A percentile compares a stretch with the other conserved stretches of the same genome.
These are phyloP conservation scores for Handroanthus guayacan DNA, from an alignment of 257 asterid species.

Conservation along the genomic window DNA sequence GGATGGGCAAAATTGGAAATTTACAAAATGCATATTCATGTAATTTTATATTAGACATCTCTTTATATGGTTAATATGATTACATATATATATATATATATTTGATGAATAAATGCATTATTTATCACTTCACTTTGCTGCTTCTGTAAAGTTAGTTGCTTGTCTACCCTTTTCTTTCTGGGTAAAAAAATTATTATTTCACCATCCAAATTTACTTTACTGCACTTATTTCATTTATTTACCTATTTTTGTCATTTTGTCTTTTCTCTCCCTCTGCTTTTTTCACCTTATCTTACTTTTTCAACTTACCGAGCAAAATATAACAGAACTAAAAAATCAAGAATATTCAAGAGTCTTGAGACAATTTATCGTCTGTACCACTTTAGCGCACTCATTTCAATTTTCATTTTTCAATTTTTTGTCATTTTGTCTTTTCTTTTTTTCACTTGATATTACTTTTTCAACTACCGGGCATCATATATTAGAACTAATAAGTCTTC, in stretches of 20 bases:
- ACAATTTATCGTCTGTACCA: no score
- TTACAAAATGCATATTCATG: slow-evolving; percentile 19
- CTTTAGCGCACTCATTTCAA: no score
- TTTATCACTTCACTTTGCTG: slow-evolving; percentile 55
- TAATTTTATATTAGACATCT: slow-evolving; percentile 16
- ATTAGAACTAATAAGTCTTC: no score
- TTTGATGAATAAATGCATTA: slow-evolving; percentile 36
- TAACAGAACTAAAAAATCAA: no score
- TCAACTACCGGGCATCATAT: no score
- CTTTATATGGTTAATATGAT: slow-evolving; percentile 11
- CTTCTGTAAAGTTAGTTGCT: slow-evolving; percentile 53
- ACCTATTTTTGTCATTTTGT: not conserved
- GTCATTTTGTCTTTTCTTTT: slow-evolving; percentile 5
- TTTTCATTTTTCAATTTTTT: no score
- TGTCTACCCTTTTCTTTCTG: slow-evolving; percentile 36
- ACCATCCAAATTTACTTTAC: slow-evolving; percentile 13
- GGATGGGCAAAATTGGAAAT: slow-evolving; percentile 54
- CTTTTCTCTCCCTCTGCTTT: not conserved
- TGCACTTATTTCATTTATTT: not conserved
- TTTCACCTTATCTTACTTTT: not conserved
- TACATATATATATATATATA: slow-evolving; percentile 2
- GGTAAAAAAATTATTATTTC: not conserved
- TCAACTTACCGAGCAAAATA: not conserved
- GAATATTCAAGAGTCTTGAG: no score
- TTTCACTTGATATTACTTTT: not conserved